Evolutionary conservation across 2,329 filamentous ascomycete species (phyloP).

Genomic region (Talaromyces piceae): DNA sequence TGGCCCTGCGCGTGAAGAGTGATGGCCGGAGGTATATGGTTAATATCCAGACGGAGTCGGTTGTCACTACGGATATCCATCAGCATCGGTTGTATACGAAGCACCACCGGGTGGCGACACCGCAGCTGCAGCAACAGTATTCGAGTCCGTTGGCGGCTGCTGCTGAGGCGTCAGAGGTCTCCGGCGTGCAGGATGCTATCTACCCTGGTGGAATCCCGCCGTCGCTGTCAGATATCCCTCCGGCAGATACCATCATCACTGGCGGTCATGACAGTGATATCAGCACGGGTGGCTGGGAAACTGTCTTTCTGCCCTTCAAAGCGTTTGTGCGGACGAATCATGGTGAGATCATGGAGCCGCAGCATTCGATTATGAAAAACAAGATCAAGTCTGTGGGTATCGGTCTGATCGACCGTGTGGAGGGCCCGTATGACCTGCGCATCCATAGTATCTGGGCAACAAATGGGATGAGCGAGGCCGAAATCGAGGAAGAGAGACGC

Average conservation of each 20-base stretch:
- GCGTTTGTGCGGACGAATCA: conserved; percentile 95
- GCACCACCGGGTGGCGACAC: conserved; percentile 28
- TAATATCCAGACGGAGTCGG: conserved; percentile 89
- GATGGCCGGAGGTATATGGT: conserved; percentile 90
- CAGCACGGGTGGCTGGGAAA: conserved; percentile 85
- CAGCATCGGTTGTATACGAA: conserved; percentile 71
- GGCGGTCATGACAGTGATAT: conserved; percentile 24
- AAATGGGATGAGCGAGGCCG: conserved; percentile 50
- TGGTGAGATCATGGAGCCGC: conserved; percentile 85
- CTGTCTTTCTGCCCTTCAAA: conserved; percentile 79
- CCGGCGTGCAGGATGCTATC: conserved; percentile 17
- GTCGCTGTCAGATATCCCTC: conserved; percentile 27
- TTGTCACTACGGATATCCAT: conserved; percentile 91
- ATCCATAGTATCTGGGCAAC: conserved; percentile 89
- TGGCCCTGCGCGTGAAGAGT: conserved; percentile 80
- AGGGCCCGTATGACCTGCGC: conserved; percentile 79
- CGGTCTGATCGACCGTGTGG: conserved; percentile 78
- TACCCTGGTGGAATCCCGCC: conserved; percentile 25
- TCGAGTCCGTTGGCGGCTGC: conserved; percentile 13
- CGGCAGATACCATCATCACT: conserved; percentile 28
- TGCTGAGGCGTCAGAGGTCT: conserved; percentile 15
- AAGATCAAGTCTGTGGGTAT: conserved; percentile 81
- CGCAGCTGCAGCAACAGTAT: conserved; percentile 8
- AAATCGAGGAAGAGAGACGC: conserved; percentile 33
- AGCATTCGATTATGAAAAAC: conserved; percentile 79